phyloP scores from a whole-genome alignment of 352 stramenopile species.

The Phytophthora foliorum region DNA sequence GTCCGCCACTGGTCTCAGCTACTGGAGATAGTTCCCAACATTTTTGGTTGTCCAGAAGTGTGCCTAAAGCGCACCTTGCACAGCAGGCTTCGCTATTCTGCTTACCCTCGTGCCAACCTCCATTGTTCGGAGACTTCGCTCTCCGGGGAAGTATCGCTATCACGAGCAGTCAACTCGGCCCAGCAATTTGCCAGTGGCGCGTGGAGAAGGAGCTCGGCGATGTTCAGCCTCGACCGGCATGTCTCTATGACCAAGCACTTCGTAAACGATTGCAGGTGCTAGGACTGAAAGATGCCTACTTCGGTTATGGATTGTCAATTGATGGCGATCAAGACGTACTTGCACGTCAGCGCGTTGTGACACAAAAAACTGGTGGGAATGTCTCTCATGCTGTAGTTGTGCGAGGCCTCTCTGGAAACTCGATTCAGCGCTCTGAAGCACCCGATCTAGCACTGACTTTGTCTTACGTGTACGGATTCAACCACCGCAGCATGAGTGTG shows the following conservation, averaged over 20 bases:
- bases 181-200: conserved; percentile 77
- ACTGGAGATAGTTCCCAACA: conserved; percentile 13
- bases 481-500: conserved; percentile 46
- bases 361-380: conserved; percentile 14
- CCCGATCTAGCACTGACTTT: conserved; percentile 72
- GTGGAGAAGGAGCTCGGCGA: conserved; percentile 61
- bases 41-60: conserved; percentile 28
- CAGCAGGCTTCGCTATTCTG: conserved; percentile 4
- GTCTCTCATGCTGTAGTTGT: conserved; percentile 12
- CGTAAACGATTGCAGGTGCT: conserved; percentile 28
- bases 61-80: conserved; percentile 38
- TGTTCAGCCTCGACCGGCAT: conserved; percentile 47
- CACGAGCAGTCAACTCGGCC: conserved; percentile 51
- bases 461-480: conserved; percentile 57
- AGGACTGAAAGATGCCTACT: conserved; percentile 59
- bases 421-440: conserved; percentile 49
- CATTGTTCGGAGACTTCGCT: conserved; percentile 52
- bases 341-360: conserved; percentile 1
- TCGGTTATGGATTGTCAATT: conserved; percentile 18
- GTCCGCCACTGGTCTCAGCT: conserved; percentile 15
- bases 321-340: conserved; percentile 3
- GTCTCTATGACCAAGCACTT: conserved; percentile 34
- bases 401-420: conserved; percentile 1
- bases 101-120: not conserved
- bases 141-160: conserved; percentile 69